Conservation (phyloP, 768 basidiomycete species). For the Mycena crocata region DNA sequence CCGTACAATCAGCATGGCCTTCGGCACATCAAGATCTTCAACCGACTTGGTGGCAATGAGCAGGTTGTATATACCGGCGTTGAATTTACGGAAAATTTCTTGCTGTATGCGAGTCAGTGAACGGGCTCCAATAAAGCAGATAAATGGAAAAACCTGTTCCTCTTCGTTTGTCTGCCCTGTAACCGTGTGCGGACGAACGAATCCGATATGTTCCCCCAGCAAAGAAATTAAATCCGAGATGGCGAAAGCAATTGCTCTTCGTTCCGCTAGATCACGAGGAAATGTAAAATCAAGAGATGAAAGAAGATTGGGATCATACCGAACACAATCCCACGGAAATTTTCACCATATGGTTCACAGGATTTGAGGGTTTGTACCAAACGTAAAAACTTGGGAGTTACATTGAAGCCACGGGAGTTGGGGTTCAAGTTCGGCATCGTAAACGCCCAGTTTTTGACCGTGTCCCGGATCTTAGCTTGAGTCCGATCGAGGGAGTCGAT, state of each 20-base stretch:
- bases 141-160: slow-evolving; percentile 39
- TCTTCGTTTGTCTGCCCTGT: slow-evolving; percentile 48
- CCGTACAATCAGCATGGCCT: slow-evolving; percentile 71
- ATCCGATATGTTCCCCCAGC: slow-evolving; percentile 60
- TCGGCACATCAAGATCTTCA: slow-evolving; percentile 71
- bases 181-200: slow-evolving; percentile 67
- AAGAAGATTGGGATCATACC: slow-evolving; percentile 54
- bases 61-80: slow-evolving; percentile 69
- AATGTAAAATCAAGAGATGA: not conserved
- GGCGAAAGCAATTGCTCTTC: slow-evolving; percentile 63
- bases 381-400: slow-evolving; percentile 73
- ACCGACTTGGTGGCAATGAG: slow-evolving; percentile 68
- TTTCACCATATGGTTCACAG: slow-evolving; percentile 62
- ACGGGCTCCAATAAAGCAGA: not conserved
- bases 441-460: slow-evolving; percentile 72
- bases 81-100: slow-evolving; percentile 62
- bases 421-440: slow-evolving; percentile 71
- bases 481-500: slow-evolving; percentile 35
- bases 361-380: slow-evolving; percentile 70
- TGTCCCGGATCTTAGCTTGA: slow-evolving; percentile 46
- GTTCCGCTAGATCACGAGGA: slow-evolving; percentile 59
- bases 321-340: slow-evolving; percentile 74
- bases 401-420: slow-evolving; percentile 70
- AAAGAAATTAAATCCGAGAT: slow-evolving; percentile 70
- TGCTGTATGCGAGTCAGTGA: slow-evolving; percentile 45